A percentile compares a stretch with the other conserved stretches of the same genome.
Evolutionary conservation across 306 rosid species (phyloP).

Genomic region (Adenanthera pavonina): DNA sequence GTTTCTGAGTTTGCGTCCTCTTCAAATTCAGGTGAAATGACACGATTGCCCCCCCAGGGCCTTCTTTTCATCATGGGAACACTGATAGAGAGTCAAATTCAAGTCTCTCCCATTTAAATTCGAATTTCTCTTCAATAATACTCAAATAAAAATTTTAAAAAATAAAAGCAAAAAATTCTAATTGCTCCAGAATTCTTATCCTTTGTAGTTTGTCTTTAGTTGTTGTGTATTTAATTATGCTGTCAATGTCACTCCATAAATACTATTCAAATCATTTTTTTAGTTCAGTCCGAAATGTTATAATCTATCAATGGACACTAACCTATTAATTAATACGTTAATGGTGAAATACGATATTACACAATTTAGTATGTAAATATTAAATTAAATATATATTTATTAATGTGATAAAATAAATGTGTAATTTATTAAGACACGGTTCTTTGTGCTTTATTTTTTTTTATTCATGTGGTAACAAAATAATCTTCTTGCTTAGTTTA

Average conservation of each 20-base stretch:
- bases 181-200: background rate
- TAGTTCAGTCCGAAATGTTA: too few relatives aligned
- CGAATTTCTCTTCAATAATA: background rate
- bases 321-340: too few relatives aligned
- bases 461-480: too few relatives aligned
- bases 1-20: background rate
- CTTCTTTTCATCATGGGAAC: background rate
- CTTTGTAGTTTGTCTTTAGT: conserved; percentile 21
- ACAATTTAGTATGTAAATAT: background rate
- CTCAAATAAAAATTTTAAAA: background rate
- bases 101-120: conserved; percentile 18
- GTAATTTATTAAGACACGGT: too few relatives aligned
- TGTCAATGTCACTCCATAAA: background rate
- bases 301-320: too few relatives aligned
- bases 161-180: background rate
- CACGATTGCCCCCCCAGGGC: background rate
- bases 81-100: conserved; percentile 5
- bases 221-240: conserved; percentile 26
- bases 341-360: background rate
- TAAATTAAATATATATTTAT: too few relatives aligned
- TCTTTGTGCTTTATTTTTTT: too few relatives aligned
- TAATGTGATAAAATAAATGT: background rate
- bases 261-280: background rate
- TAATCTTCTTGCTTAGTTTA: too few relatives aligned
- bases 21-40: conserved; percentile 3